These are phyloP conservation scores for Marasmius fiardii DNA, from an alignment of 1,284 basidiomycete species.

Conservation along the genomic window DNA sequence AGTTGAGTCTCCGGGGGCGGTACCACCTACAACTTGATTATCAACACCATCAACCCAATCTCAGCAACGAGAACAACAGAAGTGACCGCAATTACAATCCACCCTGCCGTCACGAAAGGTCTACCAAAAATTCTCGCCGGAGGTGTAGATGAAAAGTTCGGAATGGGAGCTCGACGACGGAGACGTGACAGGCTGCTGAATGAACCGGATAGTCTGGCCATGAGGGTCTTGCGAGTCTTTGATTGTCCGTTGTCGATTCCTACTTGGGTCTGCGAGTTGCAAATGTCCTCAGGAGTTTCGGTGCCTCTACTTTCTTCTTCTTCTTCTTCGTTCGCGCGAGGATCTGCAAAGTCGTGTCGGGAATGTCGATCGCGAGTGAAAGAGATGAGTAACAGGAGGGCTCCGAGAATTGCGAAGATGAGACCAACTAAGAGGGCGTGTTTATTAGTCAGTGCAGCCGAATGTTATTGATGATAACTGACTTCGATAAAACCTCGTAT, in stretches of 20 bases:
- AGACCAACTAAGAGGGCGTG: constrained; percentile 60
- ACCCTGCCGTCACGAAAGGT: constrained; percentile 79
- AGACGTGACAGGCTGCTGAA: neutral
- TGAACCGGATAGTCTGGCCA: neutral
- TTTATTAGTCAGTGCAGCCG: neutral
- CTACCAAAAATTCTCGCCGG: constrained; percentile 65
- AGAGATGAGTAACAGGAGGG: constrained; percentile 56
- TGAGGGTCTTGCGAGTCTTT: too few species aligned
- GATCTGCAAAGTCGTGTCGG: constrained; percentile 72
- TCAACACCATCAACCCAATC: constrained; percentile 59
- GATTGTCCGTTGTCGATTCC: neutral
- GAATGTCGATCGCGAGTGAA: constrained; percentile 65
- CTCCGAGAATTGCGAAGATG: constrained; percentile 64
- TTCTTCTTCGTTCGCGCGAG: constrained; percentile 20
- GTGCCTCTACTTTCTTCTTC: neutral
- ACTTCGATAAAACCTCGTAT: constrained; percentile 70
- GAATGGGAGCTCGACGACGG: neutral
- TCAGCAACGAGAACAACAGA: constrained; percentile 63
- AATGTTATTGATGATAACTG: constrained; percentile 20
- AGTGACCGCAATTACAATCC: constrained; percentile 63
- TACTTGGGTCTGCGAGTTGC: too few species aligned
- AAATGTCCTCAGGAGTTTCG: constrained; percentile 1
- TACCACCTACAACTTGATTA: constrained; percentile 29
- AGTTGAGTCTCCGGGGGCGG: too few species aligned
- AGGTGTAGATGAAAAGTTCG: constrained; percentile 41